Evolutionary conservation across 2,329 filamentous ascomycete species (phyloP), one percentile per base, ranked within the genome.

Genomic region (Neofusicoccum ribis): DNA sequence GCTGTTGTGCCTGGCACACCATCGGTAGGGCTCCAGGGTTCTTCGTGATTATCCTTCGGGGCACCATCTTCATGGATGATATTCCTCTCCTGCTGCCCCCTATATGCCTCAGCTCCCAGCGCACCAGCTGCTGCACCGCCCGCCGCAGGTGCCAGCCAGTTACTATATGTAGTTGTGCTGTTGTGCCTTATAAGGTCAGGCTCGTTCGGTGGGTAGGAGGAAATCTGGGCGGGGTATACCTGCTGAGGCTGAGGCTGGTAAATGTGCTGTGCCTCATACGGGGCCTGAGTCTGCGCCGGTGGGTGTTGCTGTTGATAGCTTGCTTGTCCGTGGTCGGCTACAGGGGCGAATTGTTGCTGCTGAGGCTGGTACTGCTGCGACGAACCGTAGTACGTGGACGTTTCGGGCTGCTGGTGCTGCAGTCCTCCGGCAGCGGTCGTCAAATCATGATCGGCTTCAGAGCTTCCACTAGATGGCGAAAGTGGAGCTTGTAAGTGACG

Each of bases 401-500:
- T 66, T 79, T 64, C 61, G 17, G 61, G 61, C 50, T 56, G 61
- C 49, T 56, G 27, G 31, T 64, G 61, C 36, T 87, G 84, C 9
- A 86, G 76, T 47, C 82, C 84, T 50, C 82, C 84, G 34, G 87
- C 84, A 56, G 85, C 85, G 64, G 85, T 87, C 70, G 86, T 82
- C 72, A 87, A 77, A 73, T 88, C 85, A 74, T 84, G 82, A 73
- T 88, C 88, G 69, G 85, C 68, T 62, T 81, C 88, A 71, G 91
- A 93, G 78, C 89, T 92, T 78, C 89, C 88, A 83, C 91, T 96
- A 84, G 91, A 91, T 67, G 91, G 90, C 74, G 91, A 92, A 76
- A 89, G 83, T 75, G 90, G 87, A 75, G 87, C 88, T 80, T 93
- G 89, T 88, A 92, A 88, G 84, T 91, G 89, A 82, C 91, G 89